Evolutionary conservation across 2,329 filamentous ascomycete genomes (phyloP), one percentile per base, ranked within the genome.

Genomic region (Sclerotinia nivalis): DNA sequence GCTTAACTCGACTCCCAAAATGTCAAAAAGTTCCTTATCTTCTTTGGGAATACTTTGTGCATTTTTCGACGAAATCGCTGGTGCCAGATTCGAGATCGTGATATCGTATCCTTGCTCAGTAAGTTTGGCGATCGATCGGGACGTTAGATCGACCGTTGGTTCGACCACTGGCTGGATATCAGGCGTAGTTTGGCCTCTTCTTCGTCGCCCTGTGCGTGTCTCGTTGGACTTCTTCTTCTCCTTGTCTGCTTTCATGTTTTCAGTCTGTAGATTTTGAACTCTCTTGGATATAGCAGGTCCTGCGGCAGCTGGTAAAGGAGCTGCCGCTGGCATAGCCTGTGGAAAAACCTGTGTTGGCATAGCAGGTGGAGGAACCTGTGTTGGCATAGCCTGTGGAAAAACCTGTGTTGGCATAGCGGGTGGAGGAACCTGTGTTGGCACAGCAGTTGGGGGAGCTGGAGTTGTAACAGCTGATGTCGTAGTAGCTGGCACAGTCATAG

Each of bases 21-120:
- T 43, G 3, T 37, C 10, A 13, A 1, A 37, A n/a, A 7, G 1
- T 1, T n/a, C 2, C 2, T 3, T 2, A 37, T 43, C 13, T 43
- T 43, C 13, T 43, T 43, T 13, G 13, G 13, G 5, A 43, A 43
- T 15, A 43, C 4, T 43, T 1, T 18, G 15, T 18, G 15, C 6
- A 18, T 18, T 15, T 18, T 6, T 43, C 6, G 2, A 56, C 5
- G 1, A 2, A n/a, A 1, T 1, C 10, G 7, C 10, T n/a, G 9
- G 18, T n/a, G 20, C 20, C 5, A 56, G 10, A 22, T 56, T 8
- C 5, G 54, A n/a, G 34, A 56, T 2, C 20, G 4, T 34, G 20
- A 56, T 22, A 37, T 31, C 34, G 20, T 56, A 56, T 18, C 40
- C 40, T 15, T n/a, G 31, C 18, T 10, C 20, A 37, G 10, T 5